phyloP scores from a whole-genome alignment of 768 basidiomycete genomes.

The Kwoniella europaea region DNA sequence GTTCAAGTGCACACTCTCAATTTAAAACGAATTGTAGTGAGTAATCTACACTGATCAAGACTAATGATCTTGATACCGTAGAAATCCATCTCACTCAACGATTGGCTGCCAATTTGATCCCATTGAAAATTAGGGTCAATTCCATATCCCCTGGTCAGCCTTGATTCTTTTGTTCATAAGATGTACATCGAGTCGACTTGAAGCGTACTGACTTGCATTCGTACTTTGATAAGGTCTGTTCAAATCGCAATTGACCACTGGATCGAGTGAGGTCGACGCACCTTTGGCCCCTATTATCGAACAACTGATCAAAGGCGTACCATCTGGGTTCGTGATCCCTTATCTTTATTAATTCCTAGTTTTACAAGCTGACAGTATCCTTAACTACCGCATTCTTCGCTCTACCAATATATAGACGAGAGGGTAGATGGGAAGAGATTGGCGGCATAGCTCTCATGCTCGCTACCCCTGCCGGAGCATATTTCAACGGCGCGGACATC shows the following conservation, averaged over 20 bases:
- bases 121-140: conserved; percentile 53
- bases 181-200: no score
- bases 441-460: conserved; percentile 52
- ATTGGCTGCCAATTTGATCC: conserved; percentile 38
- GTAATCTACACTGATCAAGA: not conserved
- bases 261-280: conserved; percentile 24
- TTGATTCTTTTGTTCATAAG: no score
- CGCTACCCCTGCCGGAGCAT: conserved; percentile 47
- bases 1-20: conserved; percentile 2
- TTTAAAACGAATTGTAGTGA: not conserved
- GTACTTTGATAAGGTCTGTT: conserved; percentile 20
- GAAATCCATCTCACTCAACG: conserved; percentile 38
- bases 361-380: no score
- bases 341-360: no score
- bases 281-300: conserved; percentile 15
- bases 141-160: conserved; percentile 40
- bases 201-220: no score
- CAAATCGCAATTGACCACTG: conserved; percentile 35
- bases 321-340: conserved; percentile 14
- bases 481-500: conserved; percentile 42
- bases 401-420: conserved; percentile 26
- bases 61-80: conserved; percentile 21
- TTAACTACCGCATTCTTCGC: no score
- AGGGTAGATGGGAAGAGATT: conserved; percentile 44
- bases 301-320: conserved; percentile 25